These are phyloP conservation scores for Pulveroboletus sp. DNA, from an alignment of 768 basidiomycete species.

Conservation along the genomic window DNA sequence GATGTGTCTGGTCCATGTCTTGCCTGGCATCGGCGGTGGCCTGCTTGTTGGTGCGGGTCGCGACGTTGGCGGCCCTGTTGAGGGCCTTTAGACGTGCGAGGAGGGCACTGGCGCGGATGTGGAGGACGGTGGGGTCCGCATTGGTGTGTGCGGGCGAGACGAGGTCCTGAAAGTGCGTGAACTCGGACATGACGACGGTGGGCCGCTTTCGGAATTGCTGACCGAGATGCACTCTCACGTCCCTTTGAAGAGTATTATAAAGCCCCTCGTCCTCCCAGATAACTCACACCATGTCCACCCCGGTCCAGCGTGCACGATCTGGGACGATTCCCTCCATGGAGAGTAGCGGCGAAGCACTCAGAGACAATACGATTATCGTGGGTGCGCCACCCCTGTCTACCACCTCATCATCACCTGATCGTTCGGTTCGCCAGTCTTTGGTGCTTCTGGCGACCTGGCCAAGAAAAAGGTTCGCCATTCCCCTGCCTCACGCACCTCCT, in stretches of 20 bases:
- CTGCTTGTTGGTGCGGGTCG: slow-evolving; percentile 69
- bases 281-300: slow-evolving; percentile 19
- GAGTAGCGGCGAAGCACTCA: slow-evolving; percentile 64
- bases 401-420: slow-evolving; percentile 4
- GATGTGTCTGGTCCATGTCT: slow-evolving; percentile 88
- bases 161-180: slow-evolving; percentile 60
- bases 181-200: slow-evolving; percentile 23
- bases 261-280: background rate
- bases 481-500: slow-evolving; percentile 32
- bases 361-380: slow-evolving; percentile 85
- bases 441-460: slow-evolving; percentile 95
- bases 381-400: slow-evolving; percentile 47
- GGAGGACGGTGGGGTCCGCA: slow-evolving; percentile 40
- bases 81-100: slow-evolving; percentile 77
- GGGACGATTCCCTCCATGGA: slow-evolving; percentile 93
- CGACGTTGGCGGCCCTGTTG: slow-evolving; percentile 70
- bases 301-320: slow-evolving; percentile 56
- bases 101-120: slow-evolving; percentile 70
- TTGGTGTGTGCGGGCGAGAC: slow-evolving; percentile 51
- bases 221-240: slow-evolving; percentile 24
- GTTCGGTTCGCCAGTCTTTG: slow-evolving; percentile 61
- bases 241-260: slow-evolving; percentile 16
- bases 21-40: slow-evolving; percentile 72
- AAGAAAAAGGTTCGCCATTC: slow-evolving; percentile 85
- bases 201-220: slow-evolving; percentile 10